phyloP scores from a whole-genome alignment of 2,329 filamentous ascomycete species.

The Whalleya microplaca region DNA sequence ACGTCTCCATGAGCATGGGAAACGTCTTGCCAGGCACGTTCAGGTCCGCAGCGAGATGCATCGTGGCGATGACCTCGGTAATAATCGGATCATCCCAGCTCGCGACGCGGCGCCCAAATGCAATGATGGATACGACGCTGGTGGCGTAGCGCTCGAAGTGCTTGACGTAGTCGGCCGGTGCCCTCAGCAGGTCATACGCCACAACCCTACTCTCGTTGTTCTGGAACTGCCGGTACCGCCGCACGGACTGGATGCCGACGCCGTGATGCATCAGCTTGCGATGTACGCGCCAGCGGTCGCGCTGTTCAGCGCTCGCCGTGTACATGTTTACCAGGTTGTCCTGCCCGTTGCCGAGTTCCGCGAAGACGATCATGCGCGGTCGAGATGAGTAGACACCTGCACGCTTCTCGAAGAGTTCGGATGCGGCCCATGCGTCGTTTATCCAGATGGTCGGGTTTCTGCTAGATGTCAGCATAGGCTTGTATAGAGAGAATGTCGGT shows the following conservation, averaged over 20 bases:
- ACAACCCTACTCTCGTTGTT: slow-evolving; percentile 61
- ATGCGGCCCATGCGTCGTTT: slow-evolving; percentile 53
- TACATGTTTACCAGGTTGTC: slow-evolving; percentile 50
- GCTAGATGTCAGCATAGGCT: slow-evolving; percentile 4
- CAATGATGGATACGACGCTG: slow-evolving; percentile 59
- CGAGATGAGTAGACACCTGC: slow-evolving; percentile 55
- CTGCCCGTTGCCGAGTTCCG: slow-evolving; percentile 50
- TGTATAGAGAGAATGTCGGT: background rate
- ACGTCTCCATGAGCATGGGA: slow-evolving; percentile 61
- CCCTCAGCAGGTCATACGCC: slow-evolving; percentile 51
- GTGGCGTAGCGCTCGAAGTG: slow-evolving; percentile 59
- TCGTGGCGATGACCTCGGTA: slow-evolving; percentile 61
- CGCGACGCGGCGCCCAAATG: slow-evolving; percentile 57
- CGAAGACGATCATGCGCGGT: slow-evolving; percentile 53
- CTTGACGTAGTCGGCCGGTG: slow-evolving; percentile 52
- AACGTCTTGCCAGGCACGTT: slow-evolving; percentile 57
- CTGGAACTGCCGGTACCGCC: slow-evolving; percentile 56
- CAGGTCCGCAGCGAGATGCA: slow-evolving; percentile 61
- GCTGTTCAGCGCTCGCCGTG: slow-evolving; percentile 42
- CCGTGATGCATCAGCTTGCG: slow-evolving; percentile 57
- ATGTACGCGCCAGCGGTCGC: slow-evolving; percentile 48
- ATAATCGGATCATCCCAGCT: slow-evolving; percentile 58
- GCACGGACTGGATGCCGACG: slow-evolving; percentile 58
- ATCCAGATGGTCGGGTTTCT: slow-evolving; percentile 51
- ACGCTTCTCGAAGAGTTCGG: slow-evolving; percentile 58